Conservation (phyloP, 129 eudicot genomes). For the Pittosporum tobira region DNA sequence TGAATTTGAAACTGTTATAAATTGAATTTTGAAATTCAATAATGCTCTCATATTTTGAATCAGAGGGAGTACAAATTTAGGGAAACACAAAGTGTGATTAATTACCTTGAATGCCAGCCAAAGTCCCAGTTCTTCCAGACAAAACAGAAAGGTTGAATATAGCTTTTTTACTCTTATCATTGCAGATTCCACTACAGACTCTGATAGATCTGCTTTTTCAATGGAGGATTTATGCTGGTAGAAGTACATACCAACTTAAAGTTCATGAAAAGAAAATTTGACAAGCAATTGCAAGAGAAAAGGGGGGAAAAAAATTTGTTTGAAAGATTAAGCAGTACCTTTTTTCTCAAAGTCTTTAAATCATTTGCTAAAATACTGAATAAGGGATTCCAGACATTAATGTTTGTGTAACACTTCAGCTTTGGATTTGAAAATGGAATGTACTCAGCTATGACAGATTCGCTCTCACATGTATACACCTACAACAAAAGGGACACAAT, state of each 20-base stretch:
- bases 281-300: neutral
- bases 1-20: no score
- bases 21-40: no score
- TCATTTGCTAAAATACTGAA: constrained; percentile 9
- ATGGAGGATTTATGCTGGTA: constrained; percentile 40
- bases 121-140: constrained; percentile 60
- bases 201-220: constrained; percentile 19
- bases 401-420: constrained; percentile 31
- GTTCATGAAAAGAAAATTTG: neutral
- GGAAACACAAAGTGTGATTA: neutral
- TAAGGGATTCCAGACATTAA: constrained; percentile 22
- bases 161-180: constrained; percentile 33
- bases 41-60: no score
- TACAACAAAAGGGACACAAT: constrained; percentile 25
- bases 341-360: constrained; percentile 23
- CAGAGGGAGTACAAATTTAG: neutral
- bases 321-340: constrained; percentile 32
- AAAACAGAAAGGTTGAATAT: constrained; percentile 26
- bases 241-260: neutral
- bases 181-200: constrained; percentile 30
- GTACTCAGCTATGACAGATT: constrained; percentile 45
- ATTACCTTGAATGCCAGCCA: constrained; percentile 70
- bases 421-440: constrained; percentile 43
- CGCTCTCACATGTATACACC: constrained; percentile 74
- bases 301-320: neutral